Evolutionary conservation across 306 rosid species (phyloP).

Genomic region (Myrica gale): DNA sequence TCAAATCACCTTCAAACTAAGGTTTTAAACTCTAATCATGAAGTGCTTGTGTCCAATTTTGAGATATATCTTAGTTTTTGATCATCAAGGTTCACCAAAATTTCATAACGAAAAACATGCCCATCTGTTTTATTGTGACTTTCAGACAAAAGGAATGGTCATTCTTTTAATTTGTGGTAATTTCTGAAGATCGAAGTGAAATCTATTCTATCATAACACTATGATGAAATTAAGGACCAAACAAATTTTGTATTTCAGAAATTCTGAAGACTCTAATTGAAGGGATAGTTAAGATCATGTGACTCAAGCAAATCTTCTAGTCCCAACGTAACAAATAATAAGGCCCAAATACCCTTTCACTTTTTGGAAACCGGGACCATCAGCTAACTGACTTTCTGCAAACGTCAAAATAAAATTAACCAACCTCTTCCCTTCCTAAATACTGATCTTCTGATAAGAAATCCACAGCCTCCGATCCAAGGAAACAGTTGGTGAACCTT

Average conservation of each 20-base stretch:
- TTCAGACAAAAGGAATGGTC: not conserved
- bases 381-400: not conserved
- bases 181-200: too few species aligned
- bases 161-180: not conserved
- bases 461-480: conserved; percentile 80
- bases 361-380: not conserved
- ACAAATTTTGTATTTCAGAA: too few species aligned
- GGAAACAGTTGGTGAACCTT: conserved; percentile 66
- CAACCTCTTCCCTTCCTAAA: conserved; percentile 86
- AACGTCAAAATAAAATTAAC: conserved; percentile 30
- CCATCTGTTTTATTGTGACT: not conserved
- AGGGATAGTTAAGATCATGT: too few species aligned
- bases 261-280: not conserved
- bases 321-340: not conserved
- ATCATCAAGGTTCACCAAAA: not conserved
- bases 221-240: too few species aligned
- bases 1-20: conserved; percentile 1
- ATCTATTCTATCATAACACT: too few species aligned
- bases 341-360: not conserved
- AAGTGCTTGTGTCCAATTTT: not conserved
- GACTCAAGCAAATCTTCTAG: not conserved
- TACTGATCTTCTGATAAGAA: conserved; percentile 92
- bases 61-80: not conserved
- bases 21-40: not conserved
- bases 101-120: not conserved